phyloP scores from a whole-genome alignment of 495 filamentous ascomycete species.

The Trichoderma virens region DNA sequence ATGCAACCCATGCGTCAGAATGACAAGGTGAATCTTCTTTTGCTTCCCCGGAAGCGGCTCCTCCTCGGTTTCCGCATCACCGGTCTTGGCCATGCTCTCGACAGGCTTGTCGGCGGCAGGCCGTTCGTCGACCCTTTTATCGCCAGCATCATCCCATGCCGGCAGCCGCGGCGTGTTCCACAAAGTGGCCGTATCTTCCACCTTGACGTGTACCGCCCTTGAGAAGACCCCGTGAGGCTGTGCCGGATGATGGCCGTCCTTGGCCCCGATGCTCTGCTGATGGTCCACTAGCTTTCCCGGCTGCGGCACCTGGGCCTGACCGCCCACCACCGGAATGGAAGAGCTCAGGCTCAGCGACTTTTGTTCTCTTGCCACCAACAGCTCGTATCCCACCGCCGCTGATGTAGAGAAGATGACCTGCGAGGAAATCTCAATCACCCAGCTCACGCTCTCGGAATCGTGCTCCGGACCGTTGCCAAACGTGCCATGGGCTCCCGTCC shows the following conservation, averaged over 20 bases:
- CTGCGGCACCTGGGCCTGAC: conserved; percentile 31
- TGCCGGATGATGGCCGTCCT: conserved; percentile 39
- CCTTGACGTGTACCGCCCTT: conserved; percentile 60
- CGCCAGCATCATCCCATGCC: conserved; percentile 41
- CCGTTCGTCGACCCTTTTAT: conserved; percentile 23
- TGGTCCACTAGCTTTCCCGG: conserved; percentile 71
- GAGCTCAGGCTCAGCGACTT: conserved; percentile 65
- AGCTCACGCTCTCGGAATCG: conserved; percentile 54
- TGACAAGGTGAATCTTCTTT: conserved; percentile 82
- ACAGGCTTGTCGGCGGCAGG: conserved; percentile 19
- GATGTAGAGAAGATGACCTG: conserved; percentile 87
- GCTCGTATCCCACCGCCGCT: conserved; percentile 83
- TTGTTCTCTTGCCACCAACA: conserved; percentile 78
- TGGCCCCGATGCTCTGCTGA: conserved; percentile 42
- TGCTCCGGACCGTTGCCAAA: conserved; percentile 28
- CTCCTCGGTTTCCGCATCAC: conserved; percentile 8
- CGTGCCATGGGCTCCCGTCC: conserved; percentile 26
- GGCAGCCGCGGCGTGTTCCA: conserved; percentile 89
- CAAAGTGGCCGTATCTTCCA: conserved; percentile 80
- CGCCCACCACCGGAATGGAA: conserved; percentile 35
- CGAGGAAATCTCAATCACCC: conserved; percentile 85
- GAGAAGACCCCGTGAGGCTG: conserved; percentile 71
- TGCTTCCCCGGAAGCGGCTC: conserved; percentile 28
- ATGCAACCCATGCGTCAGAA: conserved; percentile 90
- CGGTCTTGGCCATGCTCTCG: conserved; percentile 11